Percentiles rank a stretch among this genome's conserved stretches.
These are phyloP conservation scores for Komagataella pastoris DNA, from an alignment of 805 yeast species.

Conservation along the genomic window DNA sequence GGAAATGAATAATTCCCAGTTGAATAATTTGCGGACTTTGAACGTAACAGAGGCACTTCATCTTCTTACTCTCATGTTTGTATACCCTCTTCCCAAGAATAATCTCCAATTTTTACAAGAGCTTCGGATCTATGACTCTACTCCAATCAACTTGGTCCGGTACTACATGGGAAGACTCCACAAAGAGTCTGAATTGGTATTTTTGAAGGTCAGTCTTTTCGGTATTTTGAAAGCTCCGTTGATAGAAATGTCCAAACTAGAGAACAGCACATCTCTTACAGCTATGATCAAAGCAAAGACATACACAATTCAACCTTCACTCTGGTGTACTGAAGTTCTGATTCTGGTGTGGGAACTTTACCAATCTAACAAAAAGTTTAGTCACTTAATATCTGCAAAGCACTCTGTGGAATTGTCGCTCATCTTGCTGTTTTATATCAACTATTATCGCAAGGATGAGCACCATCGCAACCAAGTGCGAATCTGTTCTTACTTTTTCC, in stretches of 20 bases:
- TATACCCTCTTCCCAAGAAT: slow-evolving; percentile 49
- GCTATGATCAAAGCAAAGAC: slow-evolving; percentile 13
- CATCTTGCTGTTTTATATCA: slow-evolving; percentile 42
- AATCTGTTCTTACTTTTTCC: slow-evolving; percentile 34
- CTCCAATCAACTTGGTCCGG: slow-evolving; percentile 34
- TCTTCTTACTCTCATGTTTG: slow-evolving; percentile 43
- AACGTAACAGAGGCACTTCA: slow-evolving; percentile 47
- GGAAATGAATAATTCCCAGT: slow-evolving; percentile 15
- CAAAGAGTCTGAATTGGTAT: slow-evolving; percentile 39
- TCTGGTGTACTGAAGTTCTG: slow-evolving; percentile 45
- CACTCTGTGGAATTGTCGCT: slow-evolving; percentile 42
- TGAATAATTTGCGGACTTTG: slow-evolving; percentile 28
- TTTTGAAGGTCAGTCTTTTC: slow-evolving; percentile 33
- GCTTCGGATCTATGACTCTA: slow-evolving; percentile 16
- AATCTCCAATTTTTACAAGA: slow-evolving; percentile 22
- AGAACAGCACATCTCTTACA: slow-evolving; percentile 5
- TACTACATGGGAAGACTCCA: slow-evolving; percentile 36
- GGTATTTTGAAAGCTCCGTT: slow-evolving; percentile 34
- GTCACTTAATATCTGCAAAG: slow-evolving; percentile 26
- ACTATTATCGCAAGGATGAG: slow-evolving; percentile 27
- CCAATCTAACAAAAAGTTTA: slow-evolving; percentile 56
- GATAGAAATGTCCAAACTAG: slow-evolving; percentile 7
- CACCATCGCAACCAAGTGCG: slow-evolving; percentile 30
- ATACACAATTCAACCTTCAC: slow-evolving; percentile 8
- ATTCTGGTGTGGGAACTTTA: slow-evolving; percentile 64